Base-by-base conservation (phyloP, 352 stramenopile species). In the Phytopythium delawarense region DNA sequence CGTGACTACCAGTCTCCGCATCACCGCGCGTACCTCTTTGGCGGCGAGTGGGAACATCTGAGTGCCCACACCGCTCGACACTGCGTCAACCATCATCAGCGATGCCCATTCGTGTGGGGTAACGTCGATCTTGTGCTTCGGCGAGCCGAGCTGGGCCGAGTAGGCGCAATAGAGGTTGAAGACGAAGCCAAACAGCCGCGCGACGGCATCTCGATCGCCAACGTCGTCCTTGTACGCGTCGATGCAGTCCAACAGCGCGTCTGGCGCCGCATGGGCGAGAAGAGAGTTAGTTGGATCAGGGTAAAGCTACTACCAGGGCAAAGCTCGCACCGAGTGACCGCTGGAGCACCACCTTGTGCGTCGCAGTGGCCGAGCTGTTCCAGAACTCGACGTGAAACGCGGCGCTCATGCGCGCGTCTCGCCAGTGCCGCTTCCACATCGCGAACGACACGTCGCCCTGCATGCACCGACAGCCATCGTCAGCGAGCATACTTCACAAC, bases 341-440 rank as follows among this genome's bases (percentile, higher is more conserved):
- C 46, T 89, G 81, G 44, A 91, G 64, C 20, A 89, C 72, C 2
- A 70, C 72, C 55, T 84, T 82, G 66, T 91, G 82, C 5, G 64
- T 82, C 21, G 64, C 66, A 0, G 76, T 75, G 5, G 82, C 76
- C 16, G 75, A 81, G 51, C 82, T 91, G 56, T 89, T 75, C 71
- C 78, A 88, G 60, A 89, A 91, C 66, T 91, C 82, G n/a, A 89
- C 78, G 54, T 89, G 82, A 65, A 89, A 88, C 57, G 77, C 59
- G 2, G 76, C 68, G 59, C 80, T 89, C 69, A 89, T 75, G 16
- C 70, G 67, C 11, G 58, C 50, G 25, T 72, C 59, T 3, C 12
- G 35, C 82, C 82, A 91, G 25, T 84, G 70, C 23, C 61, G 54
- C 67, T 89, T 89, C 59, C 74, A 91, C 9, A 58, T 59, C 0